A percentile compares a stretch with the other conserved stretches of the same genome.
phyloP scores from a whole-genome alignment of 2,329 filamentous ascomycete genomes.

The Pyrenophora seminiperda region DNA sequence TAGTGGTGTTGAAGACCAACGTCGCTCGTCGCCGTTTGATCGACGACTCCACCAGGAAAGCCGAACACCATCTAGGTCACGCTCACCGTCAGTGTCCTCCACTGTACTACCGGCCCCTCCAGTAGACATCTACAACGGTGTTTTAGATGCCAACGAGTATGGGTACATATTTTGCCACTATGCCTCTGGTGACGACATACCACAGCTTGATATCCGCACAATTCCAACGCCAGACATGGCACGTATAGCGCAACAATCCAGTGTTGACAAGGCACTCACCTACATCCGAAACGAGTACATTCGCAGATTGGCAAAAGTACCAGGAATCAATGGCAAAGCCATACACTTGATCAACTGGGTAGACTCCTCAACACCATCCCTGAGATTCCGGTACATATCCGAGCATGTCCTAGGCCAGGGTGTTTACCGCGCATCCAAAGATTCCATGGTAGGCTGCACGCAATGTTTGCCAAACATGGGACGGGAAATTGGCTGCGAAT shows the following conservation, averaged over 20 bases:
- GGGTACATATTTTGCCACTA: constrained; percentile 46
- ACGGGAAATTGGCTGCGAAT: constrained; percentile 64
- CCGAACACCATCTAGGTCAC: constrained; percentile 24
- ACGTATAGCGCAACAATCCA: constrained; percentile 30
- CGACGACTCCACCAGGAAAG: constrained; percentile 15
- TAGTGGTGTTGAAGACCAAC: constrained; percentile 16
- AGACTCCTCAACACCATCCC: constrained; percentile 61
- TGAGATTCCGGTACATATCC: constrained; percentile 72
- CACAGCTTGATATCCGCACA: constrained; percentile 35
- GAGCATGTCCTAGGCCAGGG: constrained; percentile 62
- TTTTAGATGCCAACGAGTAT: constrained; percentile 44
- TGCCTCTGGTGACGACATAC: constrained; percentile 24
- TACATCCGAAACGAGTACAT: constrained; percentile 50
- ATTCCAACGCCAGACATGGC: constrained; percentile 48
- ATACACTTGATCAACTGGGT: constrained; percentile 69
- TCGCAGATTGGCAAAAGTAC: constrained; percentile 31
- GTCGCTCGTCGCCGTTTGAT: constrained; percentile 31
- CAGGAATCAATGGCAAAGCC: constrained; percentile 27
- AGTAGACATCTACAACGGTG: constrained; percentile 50
- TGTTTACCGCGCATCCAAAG: constrained; percentile 64
- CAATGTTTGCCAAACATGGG: constrained; percentile 65
- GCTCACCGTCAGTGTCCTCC: constrained; percentile 32
- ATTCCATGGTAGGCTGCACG: constrained; percentile 69
- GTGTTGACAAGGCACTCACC: constrained; percentile 39
- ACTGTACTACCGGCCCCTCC: constrained; percentile 5